Base-by-base conservation (phyloP, 1,284 basidiomycete species). In the Ganoderma resinaceum region DNA sequence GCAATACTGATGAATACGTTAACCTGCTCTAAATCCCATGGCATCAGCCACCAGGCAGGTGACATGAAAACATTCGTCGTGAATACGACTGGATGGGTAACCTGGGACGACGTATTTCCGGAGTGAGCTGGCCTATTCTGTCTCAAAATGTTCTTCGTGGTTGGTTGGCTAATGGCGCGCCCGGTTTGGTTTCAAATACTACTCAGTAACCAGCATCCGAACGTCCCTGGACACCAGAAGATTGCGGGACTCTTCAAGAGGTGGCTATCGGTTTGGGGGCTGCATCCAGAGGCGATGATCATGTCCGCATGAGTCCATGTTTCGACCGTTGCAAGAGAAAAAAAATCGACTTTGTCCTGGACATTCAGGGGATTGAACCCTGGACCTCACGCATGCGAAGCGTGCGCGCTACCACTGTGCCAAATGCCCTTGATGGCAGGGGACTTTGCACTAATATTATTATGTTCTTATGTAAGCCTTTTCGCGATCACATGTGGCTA, bases 81-180 rank as follows among this genome's bases (percentile, higher is more conserved):
- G 31, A 81, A 89, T 72, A 87, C 87, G 2, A 88, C 86, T 0
- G 87, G 86, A 5, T 90, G 87, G 86, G 83, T 88, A 18, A 80
- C 80, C 0, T 87, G 74, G 66, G 83, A 76, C 0, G 87, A 89
- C 70, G 85, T 89, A 16, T 87, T 84, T 75, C 83, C 85, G 1
- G 83, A 82, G 84, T 84, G 73, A 67, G 82, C 76, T 14, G 18
- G n/a, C 29, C 62, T 20, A 20, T n/a, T 8, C 23, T 33, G 37
- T 38, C 33, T 5, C n/a, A 38, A 20, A 23, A 26, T n/a, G 11
- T 26, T 53, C 9, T 53, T 11, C 23, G 33, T 43, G 40, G 53
- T 12, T 33, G 37, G 40, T 3, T n/a, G 18, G 4, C 18, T 43
- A 5, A 43, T 18, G 18, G 9, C 26, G 8, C 1, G 8, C 26